Conservation (phyloP, 768 basidiomycete species). For the Hortiboletus flavorubellus region DNA sequence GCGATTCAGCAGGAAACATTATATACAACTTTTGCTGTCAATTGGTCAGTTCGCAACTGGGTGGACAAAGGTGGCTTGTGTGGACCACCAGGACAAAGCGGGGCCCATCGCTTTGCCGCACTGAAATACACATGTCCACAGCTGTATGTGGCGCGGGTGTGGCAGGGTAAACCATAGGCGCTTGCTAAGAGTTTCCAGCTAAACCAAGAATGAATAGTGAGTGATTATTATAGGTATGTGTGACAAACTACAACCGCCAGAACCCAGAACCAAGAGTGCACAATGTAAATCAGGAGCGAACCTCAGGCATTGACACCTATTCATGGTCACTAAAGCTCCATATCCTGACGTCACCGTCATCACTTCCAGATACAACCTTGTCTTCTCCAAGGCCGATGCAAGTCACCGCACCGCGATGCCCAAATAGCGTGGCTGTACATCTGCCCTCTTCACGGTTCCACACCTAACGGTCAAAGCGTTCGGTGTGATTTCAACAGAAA, state of each 20-base stretch:
- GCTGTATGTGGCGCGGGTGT: not conserved
- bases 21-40: constrained; percentile 9
- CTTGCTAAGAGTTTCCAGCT: not conserved
- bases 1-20: not conserved
- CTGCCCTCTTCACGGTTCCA: constrained; percentile 90
- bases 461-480: constrained; percentile 47
- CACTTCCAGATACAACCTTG: constrained; percentile 94
- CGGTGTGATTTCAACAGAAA: constrained; percentile 1
- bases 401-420: constrained; percentile 92
- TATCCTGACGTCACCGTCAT: constrained; percentile 83
- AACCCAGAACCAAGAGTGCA: not conserved
- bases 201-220: not conserved
- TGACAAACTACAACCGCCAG: not conserved
- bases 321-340: constrained; percentile 62
- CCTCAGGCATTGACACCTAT: not conserved
- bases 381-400: constrained; percentile 89
- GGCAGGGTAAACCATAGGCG: too few species aligned
- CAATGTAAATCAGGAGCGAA: not conserved
- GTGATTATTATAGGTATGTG: constrained; percentile 4
- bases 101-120: not conserved
- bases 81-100: constrained; percentile 12
- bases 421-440: constrained; percentile 86
- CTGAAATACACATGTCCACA: not conserved
- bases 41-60: not conserved
- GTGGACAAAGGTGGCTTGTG: constrained; percentile 9